Conservation (phyloP, 2,329 filamentous ascomycete species). For the Colletotrichum sp. region DNA sequence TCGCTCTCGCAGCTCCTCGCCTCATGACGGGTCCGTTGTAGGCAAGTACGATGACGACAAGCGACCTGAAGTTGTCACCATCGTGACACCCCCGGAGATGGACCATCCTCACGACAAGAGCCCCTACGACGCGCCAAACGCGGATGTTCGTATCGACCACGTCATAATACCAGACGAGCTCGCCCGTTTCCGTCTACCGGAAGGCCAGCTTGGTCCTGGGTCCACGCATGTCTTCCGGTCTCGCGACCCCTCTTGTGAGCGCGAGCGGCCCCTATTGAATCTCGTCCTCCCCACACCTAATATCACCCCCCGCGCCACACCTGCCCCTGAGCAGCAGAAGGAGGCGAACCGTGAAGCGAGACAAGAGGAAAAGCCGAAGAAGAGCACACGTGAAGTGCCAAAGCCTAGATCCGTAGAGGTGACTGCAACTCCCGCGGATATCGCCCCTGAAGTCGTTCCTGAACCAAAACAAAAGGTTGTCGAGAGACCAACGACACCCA, state of each 20-base stretch:
- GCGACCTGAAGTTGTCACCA: slow-evolving; percentile 40
- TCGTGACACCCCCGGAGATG: slow-evolving; percentile 61
- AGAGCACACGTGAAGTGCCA: slow-evolving; percentile 8
- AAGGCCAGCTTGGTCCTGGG: slow-evolving; percentile 28
- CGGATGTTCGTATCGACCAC: slow-evolving; percentile 68
- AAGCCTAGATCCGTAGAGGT: neutral
- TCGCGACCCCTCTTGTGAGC: slow-evolving; percentile 58
- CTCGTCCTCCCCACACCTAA: slow-evolving; percentile 65
- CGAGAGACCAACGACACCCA: slow-evolving; percentile 46
- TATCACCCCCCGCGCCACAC: slow-evolving; percentile 48
- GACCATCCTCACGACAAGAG: slow-evolving; percentile 50
- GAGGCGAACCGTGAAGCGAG: neutral
- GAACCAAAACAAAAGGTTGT: slow-evolving; percentile 47
- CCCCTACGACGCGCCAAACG: slow-evolving; percentile 62
- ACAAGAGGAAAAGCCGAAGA: slow-evolving; percentile 13
- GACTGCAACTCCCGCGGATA: slow-evolving; percentile 22
- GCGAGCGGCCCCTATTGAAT: slow-evolving; percentile 63
- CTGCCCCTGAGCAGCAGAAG: slow-evolving; percentile 25
- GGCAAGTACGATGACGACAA: slow-evolving; percentile 54
- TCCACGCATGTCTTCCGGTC: slow-evolving; percentile 42
- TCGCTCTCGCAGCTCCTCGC: slow-evolving; percentile 56
- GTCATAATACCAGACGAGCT: slow-evolving; percentile 60
- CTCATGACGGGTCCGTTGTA: slow-evolving; percentile 56
- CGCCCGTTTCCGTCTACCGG: slow-evolving; percentile 35
- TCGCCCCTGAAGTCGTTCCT: slow-evolving; percentile 39